Base-by-base conservation (phyloP, 768 basidiomycete species). In the Fistulinella prunicolor region DNA sequence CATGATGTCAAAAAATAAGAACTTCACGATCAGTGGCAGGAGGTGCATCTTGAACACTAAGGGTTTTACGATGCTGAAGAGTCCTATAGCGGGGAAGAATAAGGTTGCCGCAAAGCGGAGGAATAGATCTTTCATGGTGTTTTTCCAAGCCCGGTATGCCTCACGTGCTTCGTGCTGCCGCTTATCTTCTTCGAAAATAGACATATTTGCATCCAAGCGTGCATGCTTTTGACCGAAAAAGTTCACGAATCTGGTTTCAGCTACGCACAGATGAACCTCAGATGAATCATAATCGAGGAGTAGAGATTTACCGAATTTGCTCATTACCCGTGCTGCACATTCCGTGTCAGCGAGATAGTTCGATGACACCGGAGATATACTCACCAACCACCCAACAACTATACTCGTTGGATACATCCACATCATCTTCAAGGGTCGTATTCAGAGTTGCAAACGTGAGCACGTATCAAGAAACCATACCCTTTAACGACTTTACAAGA, bases 151-250 rank as follows among this genome's bases (percentile, higher is more conserved):
- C n/a, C n/a, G n/a, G 24, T 37, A 23, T 7, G 38, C 12, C 17
- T 9, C 12, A 14, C 14, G n/a, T 20, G 28, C 19, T 35, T 26
- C n/a, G n/a, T n/a, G n/a, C n/a, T n/a, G n/a, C n/a, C n/a, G 23
- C 9, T 7, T 16, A 2, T 26, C 21, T 10, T 38, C 5, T 39
- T 29, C 41, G 35, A 62, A 53, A 10, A 70, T 44, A 0, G 67
- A 66, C 43, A 59, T 55, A 13, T 56, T 40, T 2, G 58, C 51
- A 29, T 60, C 51, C 0, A 76, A 54, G 26, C 73, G 70, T 8
- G 70, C 71, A 30, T 61, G 59, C 17, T 61, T 58, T 50, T 73
- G 65, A 3, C 73, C 74, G 29, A 68, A 54, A 30, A 67, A 71
- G 38, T 74, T 68, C 16, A 64, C 30, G 36, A 72, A 70, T 51